Base-by-base conservation (phyloP, 148 eudicot species). In the Spergularia bocconei region DNA sequence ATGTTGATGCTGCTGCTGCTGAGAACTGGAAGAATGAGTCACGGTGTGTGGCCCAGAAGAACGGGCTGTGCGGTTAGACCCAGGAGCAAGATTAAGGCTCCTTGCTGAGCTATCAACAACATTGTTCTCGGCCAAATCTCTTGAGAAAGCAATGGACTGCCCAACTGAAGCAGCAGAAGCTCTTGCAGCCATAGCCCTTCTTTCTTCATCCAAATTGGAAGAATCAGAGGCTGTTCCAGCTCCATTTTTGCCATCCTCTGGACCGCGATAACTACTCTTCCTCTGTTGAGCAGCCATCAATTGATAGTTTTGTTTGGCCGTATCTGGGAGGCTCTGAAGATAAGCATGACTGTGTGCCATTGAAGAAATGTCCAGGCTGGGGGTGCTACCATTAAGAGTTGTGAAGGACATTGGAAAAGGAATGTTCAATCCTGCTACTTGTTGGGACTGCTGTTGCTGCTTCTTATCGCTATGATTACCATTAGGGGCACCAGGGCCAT, bases 391-490 rank as follows among this genome's bases (percentile, higher is more conserved):
- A 80, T 84, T 92, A 13, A 89, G 69, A 19, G 93, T 78, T 38
- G 90, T 87, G 82, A 92, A 95, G 13, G 97, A 88, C 97, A 95
- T 87, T 13, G 96, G 91, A 75, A 90, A 92, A 41, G 94, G 63
- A 67, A 91, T 80, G 13, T 84, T 72, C 41, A 86, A 20, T 29
- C 36, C 36, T 44, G 89, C 87, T 47, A 75, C 89, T 71, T 90
- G 95, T 54, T 85, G 96, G 6, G 87, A 50, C 53, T 86, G 90
- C 63, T 85, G 93, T 64, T 78, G 90, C 76, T 88, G 91, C 78
- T 95, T 87, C 84, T 90, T 95, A 56, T 92, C 99, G 73, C 74
- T 78, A 50, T 82, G 85, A 78, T 79, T 83, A 63, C 80, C 83
- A 79, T 66, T 79, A 17, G 67, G 65, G 57, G 50, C 63, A 38